Base-by-base conservation (phyloP, 2,329 filamentous ascomycete species). In the Clonostachys rosea region DNA sequence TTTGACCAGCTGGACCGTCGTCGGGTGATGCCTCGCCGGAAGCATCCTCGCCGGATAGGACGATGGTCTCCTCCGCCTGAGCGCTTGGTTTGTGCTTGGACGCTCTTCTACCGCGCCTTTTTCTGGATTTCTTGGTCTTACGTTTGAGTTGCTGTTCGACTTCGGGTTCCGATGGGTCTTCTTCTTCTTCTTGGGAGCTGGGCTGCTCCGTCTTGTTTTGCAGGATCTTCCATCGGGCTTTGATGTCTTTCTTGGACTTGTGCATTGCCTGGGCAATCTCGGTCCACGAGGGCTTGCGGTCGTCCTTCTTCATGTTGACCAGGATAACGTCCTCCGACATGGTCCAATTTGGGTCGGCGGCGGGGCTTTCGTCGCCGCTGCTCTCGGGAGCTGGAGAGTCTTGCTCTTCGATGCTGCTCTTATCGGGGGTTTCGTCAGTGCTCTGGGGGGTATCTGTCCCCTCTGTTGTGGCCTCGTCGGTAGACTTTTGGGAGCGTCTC, bases 291-390 rank as follows among this genome's bases (percentile, higher is more conserved):
- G 57, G 47, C 2, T 42, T 47, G 14, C 58, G 50, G 12, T 51
- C 50, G 1, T 54, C 54, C 33, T 59, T 57, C 47, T 66, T 69
- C 62, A 70, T 65, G 36, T 58, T 56, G 3, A 57, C 48, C 7
- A 70, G 59, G 5, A 65, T 50, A 11, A 52, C 50, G 44, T 70
- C 65, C 24, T 70, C 60, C 1, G 67, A 69, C 9, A 61, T 44
- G 10, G 62, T 57, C 67, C 67, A 69, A 5, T 33, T 49, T 5
- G 47, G 45, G n/a, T 51, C 45, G 9, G 7, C 34, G 12, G 13
- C 24, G 24, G 40, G 20, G 20, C 17, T 48, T 30, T 30, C 24
- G 4, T 30, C 8, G 9, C 34, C 46, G 34, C 17, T 33, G 16
- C 5, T n/a, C 30, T 20, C 24, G 18, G 30, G 14, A 10, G n/a